Conservation (phyloP, 202 grass and related monocot genomes). For the Panicum virgatum region DNA sequence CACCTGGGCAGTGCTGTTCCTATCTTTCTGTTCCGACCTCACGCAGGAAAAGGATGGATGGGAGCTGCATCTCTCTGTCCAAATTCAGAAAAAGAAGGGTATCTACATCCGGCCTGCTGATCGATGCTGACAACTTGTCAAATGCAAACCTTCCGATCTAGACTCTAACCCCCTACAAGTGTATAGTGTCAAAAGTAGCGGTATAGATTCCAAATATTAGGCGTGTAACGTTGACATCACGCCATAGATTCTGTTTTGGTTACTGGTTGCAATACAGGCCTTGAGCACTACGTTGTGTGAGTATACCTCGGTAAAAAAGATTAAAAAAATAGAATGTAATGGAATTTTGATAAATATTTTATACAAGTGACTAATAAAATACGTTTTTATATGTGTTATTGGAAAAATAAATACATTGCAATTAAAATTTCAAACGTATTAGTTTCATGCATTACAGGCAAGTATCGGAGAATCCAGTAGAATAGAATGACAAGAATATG, state of each 20-base stretch:
- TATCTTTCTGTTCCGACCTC: background rate
- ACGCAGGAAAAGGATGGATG: no score
- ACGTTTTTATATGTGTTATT: background rate
- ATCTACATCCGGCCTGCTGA: background rate
- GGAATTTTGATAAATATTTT: background rate
- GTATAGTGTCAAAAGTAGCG: background rate
- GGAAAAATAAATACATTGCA: background rate
- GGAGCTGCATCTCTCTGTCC: constrained; percentile 2
- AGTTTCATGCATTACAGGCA: background rate
- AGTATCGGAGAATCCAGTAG: background rate
- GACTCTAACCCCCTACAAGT: constrained; percentile 4
- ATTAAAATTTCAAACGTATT: background rate
- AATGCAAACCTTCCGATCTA: constrained; percentile 28
- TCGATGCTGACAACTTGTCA: constrained; percentile 31
- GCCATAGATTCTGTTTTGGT: no score
- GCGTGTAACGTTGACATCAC: background rate
- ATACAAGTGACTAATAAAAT: background rate
- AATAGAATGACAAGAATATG: background rate
- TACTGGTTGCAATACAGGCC: background rate
- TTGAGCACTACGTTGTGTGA: background rate
- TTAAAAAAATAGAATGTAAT: no score
- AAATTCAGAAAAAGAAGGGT: constrained; percentile 19
- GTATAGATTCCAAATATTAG: constrained; percentile 5
- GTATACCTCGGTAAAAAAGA: background rate
- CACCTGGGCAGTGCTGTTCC: background rate